Percentiles rank a stretch among this genome's conserved stretches.
These are phyloP conservation scores for Fragilaria crotonensis DNA, from an alignment of 108 stramenopile genomes.

Conservation along the genomic window DNA sequence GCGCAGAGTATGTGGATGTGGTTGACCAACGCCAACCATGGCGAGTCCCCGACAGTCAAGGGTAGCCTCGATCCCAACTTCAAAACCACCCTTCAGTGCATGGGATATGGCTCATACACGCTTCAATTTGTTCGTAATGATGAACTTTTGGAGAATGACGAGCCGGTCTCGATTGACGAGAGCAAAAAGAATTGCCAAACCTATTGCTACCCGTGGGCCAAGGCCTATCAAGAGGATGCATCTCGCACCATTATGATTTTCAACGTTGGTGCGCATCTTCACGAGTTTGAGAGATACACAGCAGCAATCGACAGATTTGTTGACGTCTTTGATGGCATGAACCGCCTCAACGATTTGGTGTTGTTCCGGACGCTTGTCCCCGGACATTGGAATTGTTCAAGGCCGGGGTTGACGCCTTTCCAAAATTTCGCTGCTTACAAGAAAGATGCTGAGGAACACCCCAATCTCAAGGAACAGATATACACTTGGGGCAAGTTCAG, in stretches of 20 bases:
- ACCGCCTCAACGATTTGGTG: conserved; percentile 19
- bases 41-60: neutral
- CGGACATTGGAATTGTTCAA: conserved; percentile 31
- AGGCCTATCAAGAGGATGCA: neutral
- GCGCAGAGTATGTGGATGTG: conserved; percentile 5
- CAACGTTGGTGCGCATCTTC: conserved; percentile 1
- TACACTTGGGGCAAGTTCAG: conserved; percentile 36
- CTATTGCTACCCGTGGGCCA: conserved; percentile 4
- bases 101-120: neutral
- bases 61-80: neutral
- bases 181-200: conserved; percentile 2
- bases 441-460: neutral
- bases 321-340: neutral
- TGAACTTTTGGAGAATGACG: conserved; percentile 1
- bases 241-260: neutral
- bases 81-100: neutral
- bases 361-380: conserved; percentile 35
- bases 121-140: conserved; percentile 2
- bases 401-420: conserved; percentile 5
- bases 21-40: neutral
- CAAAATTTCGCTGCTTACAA: neutral
- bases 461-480: conserved; percentile 14
- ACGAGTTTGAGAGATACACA: neutral
- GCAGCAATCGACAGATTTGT: neutral
- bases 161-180: neutral